Conservation (phyloP, 2,329 filamentous ascomycete genomes). For the Penicillium sp. region DNA sequence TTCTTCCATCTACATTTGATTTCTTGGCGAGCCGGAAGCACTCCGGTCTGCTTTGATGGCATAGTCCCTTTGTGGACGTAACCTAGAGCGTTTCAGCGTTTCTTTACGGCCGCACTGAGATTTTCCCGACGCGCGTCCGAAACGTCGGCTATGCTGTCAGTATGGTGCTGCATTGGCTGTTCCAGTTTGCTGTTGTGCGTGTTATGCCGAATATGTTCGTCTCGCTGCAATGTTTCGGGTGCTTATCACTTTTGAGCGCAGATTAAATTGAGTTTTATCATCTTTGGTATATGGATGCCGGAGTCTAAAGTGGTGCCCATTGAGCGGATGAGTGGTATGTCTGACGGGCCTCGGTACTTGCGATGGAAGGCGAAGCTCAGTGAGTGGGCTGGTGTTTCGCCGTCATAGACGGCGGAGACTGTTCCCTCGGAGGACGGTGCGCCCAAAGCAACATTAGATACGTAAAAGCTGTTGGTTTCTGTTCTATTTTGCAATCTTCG, state of each 20-base stretch:
- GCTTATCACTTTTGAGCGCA: constrained; percentile 59
- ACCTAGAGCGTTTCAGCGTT: too few species aligned
- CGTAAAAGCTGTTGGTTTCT: too few species aligned
- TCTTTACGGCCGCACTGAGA: too few species aligned
- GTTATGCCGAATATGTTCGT: constrained; percentile 59
- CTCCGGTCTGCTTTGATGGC: too few species aligned
- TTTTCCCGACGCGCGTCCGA: constrained; percentile 58
- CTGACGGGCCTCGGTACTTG: constrained; percentile 47
- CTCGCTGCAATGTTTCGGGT: constrained; percentile 58
- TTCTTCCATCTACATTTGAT: too few species aligned
- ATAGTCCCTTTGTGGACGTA: too few species aligned
- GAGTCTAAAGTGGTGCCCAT: constrained; percentile 58
- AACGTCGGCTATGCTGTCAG: constrained; percentile 55
- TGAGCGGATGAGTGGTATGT: constrained; percentile 56
- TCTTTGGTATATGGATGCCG: constrained; percentile 56
- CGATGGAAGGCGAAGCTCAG: constrained; percentile 39
- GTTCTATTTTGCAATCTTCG: too few species aligned
- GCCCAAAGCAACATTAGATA: too few species aligned
- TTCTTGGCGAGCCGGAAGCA: too few species aligned
- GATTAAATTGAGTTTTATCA: constrained; percentile 49
- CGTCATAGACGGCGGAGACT: too few species aligned
- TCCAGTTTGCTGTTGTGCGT: constrained; percentile 59
- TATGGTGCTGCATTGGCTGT: constrained; percentile 60
- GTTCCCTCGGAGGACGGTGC: background rate
- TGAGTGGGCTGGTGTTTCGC: constrained; percentile 11